Conservation (phyloP, 1,284 basidiomycete species). For the Irpex rosettiformis region DNA sequence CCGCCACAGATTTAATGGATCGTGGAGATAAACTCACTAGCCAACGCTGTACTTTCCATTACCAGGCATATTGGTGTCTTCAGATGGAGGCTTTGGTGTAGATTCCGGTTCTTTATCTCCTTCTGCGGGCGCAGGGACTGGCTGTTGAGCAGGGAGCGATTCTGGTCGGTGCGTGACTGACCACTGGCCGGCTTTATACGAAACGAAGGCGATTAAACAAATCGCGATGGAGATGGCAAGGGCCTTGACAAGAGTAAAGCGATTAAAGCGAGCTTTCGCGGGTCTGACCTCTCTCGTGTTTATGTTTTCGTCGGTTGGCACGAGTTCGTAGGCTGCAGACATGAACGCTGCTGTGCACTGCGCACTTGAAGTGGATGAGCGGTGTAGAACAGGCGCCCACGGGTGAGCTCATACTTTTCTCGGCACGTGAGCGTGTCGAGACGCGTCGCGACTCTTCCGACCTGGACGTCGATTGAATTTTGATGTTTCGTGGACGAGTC, state of each 20-base stretch:
- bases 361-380: neutral
- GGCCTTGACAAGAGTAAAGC: slow-evolving; percentile 17
- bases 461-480: no score
- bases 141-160: slow-evolving; percentile 1
- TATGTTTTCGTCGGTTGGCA: slow-evolving; percentile 22
- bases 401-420: slow-evolving; percentile 1
- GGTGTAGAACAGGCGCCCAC: neutral
- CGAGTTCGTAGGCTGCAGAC: slow-evolving; percentile 27
- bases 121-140: slow-evolving; percentile 8
- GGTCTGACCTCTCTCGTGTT: slow-evolving; percentile 11
- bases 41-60: slow-evolving; percentile 70
- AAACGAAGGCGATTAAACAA: slow-evolving; percentile 35
- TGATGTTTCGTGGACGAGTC: no score
- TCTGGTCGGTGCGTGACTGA: slow-evolving; percentile 26
- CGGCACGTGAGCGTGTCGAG: slow-evolving; percentile 3
- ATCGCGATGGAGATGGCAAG: slow-evolving; percentile 32
- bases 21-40: slow-evolving; percentile 56
- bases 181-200: slow-evolving; percentile 46
- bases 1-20: slow-evolving; percentile 7
- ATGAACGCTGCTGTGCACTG: slow-evolving; percentile 3
- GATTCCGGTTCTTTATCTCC: slow-evolving; percentile 14
- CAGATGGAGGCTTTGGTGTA: slow-evolving; percentile 15
- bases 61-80: slow-evolving; percentile 27
- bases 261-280: slow-evolving; percentile 14
- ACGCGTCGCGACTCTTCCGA: neutral